Base-by-base conservation (phyloP, 2,329 filamentous ascomycete species). In the Teratosphaeriaceae sp. region DNA sequence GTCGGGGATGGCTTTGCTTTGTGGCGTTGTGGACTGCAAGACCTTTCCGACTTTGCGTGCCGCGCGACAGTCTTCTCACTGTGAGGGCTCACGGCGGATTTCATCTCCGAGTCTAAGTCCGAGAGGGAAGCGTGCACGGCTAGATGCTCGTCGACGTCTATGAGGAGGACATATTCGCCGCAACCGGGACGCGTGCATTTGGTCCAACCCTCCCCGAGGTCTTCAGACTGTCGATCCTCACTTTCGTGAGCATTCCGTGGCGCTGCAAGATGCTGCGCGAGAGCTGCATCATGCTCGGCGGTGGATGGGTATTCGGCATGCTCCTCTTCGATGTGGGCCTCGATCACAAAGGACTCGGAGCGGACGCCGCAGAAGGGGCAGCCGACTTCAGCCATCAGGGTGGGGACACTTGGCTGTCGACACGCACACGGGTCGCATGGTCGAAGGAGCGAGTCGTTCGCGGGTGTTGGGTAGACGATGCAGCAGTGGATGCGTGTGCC, bases 131-230 rank as follows among this genome's bases (percentile, higher is more conserved):
- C 45, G 33, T 73, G 70, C 24, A 69, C 59, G 42, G 70, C 63
- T 40, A 72, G 58, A 56, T 73, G 71, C 38, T 73, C 66, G 52
- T 71, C 66, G 42, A 67, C 61, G 38, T 70, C 67, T 18, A 51
- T 48, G 19, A 70, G 49, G 41, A 61, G 56, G 42, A 73, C 52
- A 39, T 64, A 49, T 48, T 73, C 68, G 43, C 64, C 64, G 56
- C 69, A 72, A 35, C 65, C 61, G 19, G 57, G 49, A 38, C 67
- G 60, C 7, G 68, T 65, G 52, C 70, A 72, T 45, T 58, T 58
- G 23, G 65, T 62, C 50, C 55, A 64, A 16, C n/a, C n/a, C n/a
- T 47, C 42, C 21, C 49, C 45, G 26, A 43, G 46, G 4, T 43
- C 50, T 48, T 46, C 53, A 21, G 44, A 46, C 26, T 22, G 16